Evolutionary conservation across 352 stramenopile genomes (phyloP), one percentile per base, ranked within the genome.

Genomic region (Phytophthora pisi): DNA sequence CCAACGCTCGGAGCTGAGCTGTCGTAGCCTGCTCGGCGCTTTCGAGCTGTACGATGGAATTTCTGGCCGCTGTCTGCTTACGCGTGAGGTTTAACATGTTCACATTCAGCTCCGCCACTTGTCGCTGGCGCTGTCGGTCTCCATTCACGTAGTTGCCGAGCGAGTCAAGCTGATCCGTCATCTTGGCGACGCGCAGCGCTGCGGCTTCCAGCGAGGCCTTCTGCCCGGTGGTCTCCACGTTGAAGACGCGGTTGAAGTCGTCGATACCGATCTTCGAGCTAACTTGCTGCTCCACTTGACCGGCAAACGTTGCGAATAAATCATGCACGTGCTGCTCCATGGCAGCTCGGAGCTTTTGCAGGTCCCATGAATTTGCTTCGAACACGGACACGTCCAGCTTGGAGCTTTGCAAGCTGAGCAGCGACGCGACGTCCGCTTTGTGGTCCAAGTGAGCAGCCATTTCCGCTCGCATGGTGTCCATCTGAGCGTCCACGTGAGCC

Each of bases 181-280:
- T 91, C 42, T 77, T 77, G 2, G 78, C 71, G 51, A 91, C 75
- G 7, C 67, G 57, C 9, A 72, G 58, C 4, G 82, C 78, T 30
- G 82, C 82, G 0, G 51, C 75, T 13, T 91, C 78, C 43, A 88
- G 64, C 13, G 77, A 78, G 2, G 68, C 67, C 24, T 80, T 86
- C 46, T 89, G 80, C 9, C 73, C 78, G 2, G 79, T 82, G 13
- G 68, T 54, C 8, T 89, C 78, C 0, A 75, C 76, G 34, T 87
- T 87, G 70, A 90, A 92, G 18, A 92, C 84, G 24, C 69, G 70
- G 24, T 86, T 83, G 31, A 90, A 90, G 68, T 90, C 82, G n/a
- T 82, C 72, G 30, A 89, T 81, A 2, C 71, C 76, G 5, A 92
- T 49, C 57, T 92, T 90, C 13, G 64, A 61, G 51, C 52, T 74